A percentile compares a stretch with the other conserved stretches of the same genome.
Evolutionary conservation across 225 moss, liverwort and hornwort species (phyloP).

Genomic region (Rhytidiadelphus loreus): DNA sequence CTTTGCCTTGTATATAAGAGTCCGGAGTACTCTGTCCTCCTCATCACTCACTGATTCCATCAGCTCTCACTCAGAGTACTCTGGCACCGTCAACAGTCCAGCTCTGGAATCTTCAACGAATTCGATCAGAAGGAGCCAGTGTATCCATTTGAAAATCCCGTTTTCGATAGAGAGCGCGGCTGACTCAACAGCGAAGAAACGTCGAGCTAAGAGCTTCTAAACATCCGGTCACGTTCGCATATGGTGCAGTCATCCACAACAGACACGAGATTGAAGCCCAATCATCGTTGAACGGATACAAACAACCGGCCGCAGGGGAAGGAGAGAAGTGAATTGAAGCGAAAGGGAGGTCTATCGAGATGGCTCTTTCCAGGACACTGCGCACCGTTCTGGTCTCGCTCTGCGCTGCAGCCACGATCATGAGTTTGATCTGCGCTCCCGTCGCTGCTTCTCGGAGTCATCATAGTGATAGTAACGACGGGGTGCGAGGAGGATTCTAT

Average conservation of each 20-base stretch:
- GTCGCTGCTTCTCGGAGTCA: background rate
- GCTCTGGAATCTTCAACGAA: background rate
- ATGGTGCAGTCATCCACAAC: background rate
- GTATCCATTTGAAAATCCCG: too few species aligned
- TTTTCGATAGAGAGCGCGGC: background rate
- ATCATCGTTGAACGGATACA: too few species aligned
- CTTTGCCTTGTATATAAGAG: too few species aligned
- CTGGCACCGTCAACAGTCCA: background rate
- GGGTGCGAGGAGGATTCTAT: background rate
- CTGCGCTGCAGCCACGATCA: background rate
- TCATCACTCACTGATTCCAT: background rate
- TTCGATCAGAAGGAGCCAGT: background rate
- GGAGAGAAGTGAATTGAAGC: background rate
- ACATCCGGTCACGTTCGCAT: background rate
- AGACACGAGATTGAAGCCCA: too few species aligned
- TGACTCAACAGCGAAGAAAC: background rate
- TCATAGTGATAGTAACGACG: background rate
- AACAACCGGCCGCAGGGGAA: background rate
- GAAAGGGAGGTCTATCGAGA: background rate
- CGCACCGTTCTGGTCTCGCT: background rate
- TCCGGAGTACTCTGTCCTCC: too few species aligned
- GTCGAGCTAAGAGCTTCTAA: background rate
- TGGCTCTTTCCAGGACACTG: background rate
- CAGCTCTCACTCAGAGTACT: background rate
- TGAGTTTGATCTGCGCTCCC: background rate